A percentile compares a stretch with the other conserved stretches of the same genome.
These are phyloP conservation scores for Fusarium compactum DNA, from an alignment of 2,329 filamentous ascomycete genomes.

Conservation along the genomic window DNA sequence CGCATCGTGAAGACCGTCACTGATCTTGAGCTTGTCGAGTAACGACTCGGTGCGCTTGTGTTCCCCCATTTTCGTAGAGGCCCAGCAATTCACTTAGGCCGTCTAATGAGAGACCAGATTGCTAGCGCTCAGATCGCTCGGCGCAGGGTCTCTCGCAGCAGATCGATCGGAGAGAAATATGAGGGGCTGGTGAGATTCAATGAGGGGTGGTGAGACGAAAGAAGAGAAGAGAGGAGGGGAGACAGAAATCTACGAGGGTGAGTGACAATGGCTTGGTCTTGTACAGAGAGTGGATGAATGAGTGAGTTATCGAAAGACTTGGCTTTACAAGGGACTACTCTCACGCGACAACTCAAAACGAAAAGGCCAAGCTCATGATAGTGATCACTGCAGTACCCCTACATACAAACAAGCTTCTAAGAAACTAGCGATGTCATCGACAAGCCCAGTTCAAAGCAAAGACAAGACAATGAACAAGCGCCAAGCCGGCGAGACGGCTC, in stretches of 20 bases:
- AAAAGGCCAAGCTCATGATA: constrained; percentile 13
- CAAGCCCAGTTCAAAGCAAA: constrained; percentile 6
- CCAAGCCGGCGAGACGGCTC: constrained; percentile 40
- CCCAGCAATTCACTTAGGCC: constrained; percentile 2
- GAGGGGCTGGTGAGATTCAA: constrained; percentile 7
- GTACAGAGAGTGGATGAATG: not conserved
- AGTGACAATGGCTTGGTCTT: constrained; percentile 14
- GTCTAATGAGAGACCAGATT: constrained; percentile 10
- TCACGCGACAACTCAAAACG: constrained; percentile 32
- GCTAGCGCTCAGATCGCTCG: constrained; percentile 1
- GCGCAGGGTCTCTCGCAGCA: constrained; percentile 8
- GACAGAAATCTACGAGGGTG: constrained; percentile 6
- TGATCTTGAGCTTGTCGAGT: constrained; percentile 60
- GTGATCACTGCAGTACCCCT: not conserved
- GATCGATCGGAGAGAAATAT: constrained; percentile 20
- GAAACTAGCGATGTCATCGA: constrained; percentile 29
- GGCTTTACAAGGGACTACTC: constrained; percentile 22
- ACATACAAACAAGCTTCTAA: not conserved
- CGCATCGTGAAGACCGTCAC: constrained; percentile 68
- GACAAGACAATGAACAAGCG: constrained; percentile 21
- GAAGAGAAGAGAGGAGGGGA: not conserved
- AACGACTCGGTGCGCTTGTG: constrained; percentile 45
- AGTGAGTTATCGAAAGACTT: constrained; percentile 7
- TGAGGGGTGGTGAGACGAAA: constrained; percentile 19
- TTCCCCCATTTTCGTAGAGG: constrained; percentile 48